A percentile compares a stretch with the other conserved stretches of the same genome.
Evolutionary conservation across 164 flowering plant species (phyloP).

Genomic region (Umbellularia californica): DNA sequence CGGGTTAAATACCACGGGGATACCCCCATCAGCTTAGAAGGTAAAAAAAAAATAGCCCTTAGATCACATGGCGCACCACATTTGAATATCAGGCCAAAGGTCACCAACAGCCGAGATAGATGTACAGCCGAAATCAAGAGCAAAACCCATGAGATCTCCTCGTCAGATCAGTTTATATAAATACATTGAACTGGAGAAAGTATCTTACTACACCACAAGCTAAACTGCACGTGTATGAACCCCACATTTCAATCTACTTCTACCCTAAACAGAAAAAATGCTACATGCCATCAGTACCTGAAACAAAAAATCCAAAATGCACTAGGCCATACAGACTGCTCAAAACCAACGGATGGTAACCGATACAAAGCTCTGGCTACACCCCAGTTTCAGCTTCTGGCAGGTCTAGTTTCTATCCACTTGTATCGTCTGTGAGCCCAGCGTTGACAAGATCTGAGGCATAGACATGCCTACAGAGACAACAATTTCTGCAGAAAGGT

Average conservation of each 20-base stretch:
- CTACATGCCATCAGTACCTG: not conserved
- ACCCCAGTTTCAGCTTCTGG: conserved; percentile 30
- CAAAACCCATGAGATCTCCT: no score
- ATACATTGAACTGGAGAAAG: no score
- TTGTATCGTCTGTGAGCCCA: conserved; percentile 36
- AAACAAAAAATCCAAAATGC: not conserved
- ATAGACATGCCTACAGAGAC: conserved; percentile 82
- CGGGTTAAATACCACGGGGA: no score
- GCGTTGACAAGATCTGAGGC: conserved; percentile 64
- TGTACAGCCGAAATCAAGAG: no score
- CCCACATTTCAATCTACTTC: not conserved
- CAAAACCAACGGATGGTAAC: not conserved
- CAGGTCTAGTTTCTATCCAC: conserved; percentile 44
- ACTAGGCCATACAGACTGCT: not conserved
- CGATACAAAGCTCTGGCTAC: not conserved
- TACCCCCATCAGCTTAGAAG: no score
- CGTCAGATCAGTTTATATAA: no score
- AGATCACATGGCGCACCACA: no score
- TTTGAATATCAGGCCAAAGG: no score
- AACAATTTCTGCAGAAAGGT: conserved; percentile 53
- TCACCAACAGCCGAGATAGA: no score
- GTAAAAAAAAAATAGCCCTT: no score
- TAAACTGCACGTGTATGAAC: not conserved
- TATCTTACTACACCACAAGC: no score
- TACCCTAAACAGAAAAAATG: not conserved